Evolutionary conservation across 1,284 basidiomycete species (phyloP), one percentile per base, ranked within the genome.

Genomic region (Cryptococcus wingfieldii): DNA sequence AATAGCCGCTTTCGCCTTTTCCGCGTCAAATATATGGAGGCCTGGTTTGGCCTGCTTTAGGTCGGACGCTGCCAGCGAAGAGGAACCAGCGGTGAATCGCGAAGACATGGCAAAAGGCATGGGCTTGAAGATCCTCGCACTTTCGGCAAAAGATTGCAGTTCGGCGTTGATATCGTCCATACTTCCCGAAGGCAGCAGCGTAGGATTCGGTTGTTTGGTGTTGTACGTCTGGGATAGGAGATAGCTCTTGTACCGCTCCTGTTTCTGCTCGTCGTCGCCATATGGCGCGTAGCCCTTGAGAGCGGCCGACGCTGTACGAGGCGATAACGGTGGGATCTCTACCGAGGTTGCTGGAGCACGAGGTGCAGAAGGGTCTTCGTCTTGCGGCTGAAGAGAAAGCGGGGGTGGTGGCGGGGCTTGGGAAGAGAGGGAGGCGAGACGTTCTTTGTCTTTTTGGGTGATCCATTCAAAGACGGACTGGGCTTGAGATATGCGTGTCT

Each of bases 231-330:
- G 87, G 0, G 89, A 87, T 44, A 81, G 79, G 0, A 98, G 83
- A 71, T 92, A 98, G 0, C 85, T 79, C 5, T 79, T 83, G 75
- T 98, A 98, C 4, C 96, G 87, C 2, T 84, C 81, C 73, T 97
- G 92, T 70, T 94, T 94, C 6, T 75, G 74, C 0, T 83, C 83
- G 63, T 96, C 86, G 38, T 85, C 80, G 4, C 83, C 83, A 74
- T 94, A 98, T 1, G 95, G 93, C 69, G 92, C 87, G 76, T 90
- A 97, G 1, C 93, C 94, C 50, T 83, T 82, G 23, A 97, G 78
- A 0, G 95, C 95, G 16, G 90, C 86, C 64, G 87, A 84, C 0
- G 95, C 95, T 5, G 91, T 83, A 16, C 86, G 84, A 0, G 87
- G 82, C 83, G 41, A 87, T 80, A 56, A 76, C 74, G 38, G 74